phyloP scores from a whole-genome alignment of 139 green algal genomes.

The Volvox africanus region DNA sequence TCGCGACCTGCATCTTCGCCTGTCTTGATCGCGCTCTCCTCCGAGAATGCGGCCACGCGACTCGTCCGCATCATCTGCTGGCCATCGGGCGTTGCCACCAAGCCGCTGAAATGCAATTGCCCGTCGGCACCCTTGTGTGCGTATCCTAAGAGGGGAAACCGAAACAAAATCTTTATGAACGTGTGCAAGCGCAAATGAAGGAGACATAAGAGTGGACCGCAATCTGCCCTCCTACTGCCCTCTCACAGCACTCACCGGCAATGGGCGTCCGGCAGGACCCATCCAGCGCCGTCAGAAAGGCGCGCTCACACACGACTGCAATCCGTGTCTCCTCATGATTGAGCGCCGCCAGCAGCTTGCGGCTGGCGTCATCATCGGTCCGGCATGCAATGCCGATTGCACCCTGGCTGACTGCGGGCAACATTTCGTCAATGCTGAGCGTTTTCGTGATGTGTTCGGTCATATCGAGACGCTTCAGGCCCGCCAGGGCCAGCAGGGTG shows the following conservation, averaged over 20 bases:
- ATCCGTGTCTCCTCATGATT: slow-evolving; percentile 99
- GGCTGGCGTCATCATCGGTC: slow-evolving; percentile 79
- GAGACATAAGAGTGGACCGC: too few relatives aligned
- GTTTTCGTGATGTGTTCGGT: slow-evolving; percentile 93
- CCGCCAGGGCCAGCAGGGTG: slow-evolving; percentile 96
- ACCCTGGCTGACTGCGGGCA: slow-evolving; percentile 95
- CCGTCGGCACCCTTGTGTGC: slow-evolving; percentile 69
- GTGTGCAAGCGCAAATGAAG: too few relatives aligned
- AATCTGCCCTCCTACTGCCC: not conserved
- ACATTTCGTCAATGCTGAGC: slow-evolving; percentile 93
- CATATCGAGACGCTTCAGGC: slow-evolving; percentile 97
- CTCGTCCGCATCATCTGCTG: slow-evolving; percentile 82
- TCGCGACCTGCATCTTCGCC: slow-evolving; percentile 85
- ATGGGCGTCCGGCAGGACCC: slow-evolving; percentile 99
- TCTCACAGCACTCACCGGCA: slow-evolving; percentile 69
- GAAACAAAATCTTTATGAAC: not conserved
- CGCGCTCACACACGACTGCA: slow-evolving; percentile 93
- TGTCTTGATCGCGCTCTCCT: slow-evolving; percentile 69
- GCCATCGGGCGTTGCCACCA: slow-evolving; percentile 93
- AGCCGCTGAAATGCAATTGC: slow-evolving; percentile 88
- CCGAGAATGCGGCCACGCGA: slow-evolving; percentile 65
- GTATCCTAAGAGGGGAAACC: slow-evolving; percentile 55
- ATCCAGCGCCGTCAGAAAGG: slow-evolving; percentile 96
- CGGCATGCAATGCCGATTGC: slow-evolving; percentile 99
- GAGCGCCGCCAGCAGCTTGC: slow-evolving; percentile 84